Conservation (phyloP, 1,284 basidiomycete species). For the Irpex lacteus region DNA sequence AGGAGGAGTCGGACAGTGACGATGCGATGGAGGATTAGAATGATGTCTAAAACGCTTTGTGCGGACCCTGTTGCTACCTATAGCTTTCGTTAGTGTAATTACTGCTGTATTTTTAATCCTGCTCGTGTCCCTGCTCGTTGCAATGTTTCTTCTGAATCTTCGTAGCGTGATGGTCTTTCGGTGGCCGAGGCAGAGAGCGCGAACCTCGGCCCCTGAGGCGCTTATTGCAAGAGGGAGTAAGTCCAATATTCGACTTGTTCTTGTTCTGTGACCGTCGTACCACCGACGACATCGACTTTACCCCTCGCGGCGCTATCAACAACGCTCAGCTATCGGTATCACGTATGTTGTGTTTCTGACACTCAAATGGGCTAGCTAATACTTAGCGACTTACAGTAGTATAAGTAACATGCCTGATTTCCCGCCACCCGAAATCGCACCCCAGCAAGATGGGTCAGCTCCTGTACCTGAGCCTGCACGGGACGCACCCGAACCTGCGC, state of each 20-base stretch:
- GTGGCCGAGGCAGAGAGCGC: neutral
- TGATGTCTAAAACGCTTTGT: neutral
- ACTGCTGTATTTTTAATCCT: conserved; percentile 1
- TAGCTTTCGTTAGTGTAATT: neutral
- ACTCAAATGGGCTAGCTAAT: neutral
- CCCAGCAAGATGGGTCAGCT: conserved; percentile 47
- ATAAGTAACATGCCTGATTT: conserved; percentile 44
- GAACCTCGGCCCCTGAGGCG: neutral
- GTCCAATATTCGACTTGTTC: neutral
- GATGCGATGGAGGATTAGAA: conserved; percentile 37
- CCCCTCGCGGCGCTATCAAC: neutral
- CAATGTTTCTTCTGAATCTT: neutral
- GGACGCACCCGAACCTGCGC: conserved; percentile 55
- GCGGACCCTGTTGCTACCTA: neutral
- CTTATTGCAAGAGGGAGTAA: neutral
- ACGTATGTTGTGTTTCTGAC: neutral
- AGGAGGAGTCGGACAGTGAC: conserved; percentile 60
- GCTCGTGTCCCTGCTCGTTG: neutral
- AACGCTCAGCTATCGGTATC: neutral
- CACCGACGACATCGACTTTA: neutral
- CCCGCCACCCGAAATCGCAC: conserved; percentile 52
- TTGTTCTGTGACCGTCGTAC: neutral
- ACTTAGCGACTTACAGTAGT: neutral
- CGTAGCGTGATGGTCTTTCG: neutral
- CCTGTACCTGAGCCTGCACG: conserved; percentile 36